Evolutionary conservation across 176 grass and related monocot species (phyloP).

Genomic region (Oryza australiensis): DNA sequence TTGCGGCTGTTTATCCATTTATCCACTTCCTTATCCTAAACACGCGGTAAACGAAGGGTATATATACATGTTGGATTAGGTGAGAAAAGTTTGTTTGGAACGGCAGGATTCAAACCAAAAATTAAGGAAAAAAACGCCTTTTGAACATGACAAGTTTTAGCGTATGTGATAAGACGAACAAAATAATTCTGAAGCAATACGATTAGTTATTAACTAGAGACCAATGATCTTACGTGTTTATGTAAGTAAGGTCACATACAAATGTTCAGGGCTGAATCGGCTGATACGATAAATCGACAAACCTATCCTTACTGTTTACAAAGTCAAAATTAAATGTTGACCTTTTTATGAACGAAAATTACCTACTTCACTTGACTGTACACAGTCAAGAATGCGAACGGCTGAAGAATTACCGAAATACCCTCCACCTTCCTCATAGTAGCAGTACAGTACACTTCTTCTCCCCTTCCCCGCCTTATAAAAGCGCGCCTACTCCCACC

Average conservation of each 20-base stretch:
- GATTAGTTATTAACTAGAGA: no score
- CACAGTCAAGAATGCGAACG: neutral
- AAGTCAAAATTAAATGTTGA: neutral
- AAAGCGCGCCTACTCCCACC: conserved; percentile 1
- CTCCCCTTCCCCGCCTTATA: neutral
- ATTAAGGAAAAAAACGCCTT: no score
- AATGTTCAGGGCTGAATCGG: no score
- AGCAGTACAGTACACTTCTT: neutral
- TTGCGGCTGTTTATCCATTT: neutral
- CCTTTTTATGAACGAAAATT: neutral
- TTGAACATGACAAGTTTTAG: no score
- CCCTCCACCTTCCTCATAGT: neutral
- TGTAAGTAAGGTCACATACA: no score
- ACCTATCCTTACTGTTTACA: neutral
- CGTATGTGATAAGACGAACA: no score
- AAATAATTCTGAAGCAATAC: no score
- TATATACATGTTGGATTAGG: neutral
- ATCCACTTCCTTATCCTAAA: neutral
- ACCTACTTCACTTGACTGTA: no score
- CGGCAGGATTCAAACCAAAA: neutral
- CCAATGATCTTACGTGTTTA: neutral
- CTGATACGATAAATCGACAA: no score
- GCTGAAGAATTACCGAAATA: neutral
- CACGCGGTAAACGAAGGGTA: no score
- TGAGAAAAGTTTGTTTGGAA: neutral